A percentile compares a stretch with the other conserved stretches of the same genome.
phyloP scores from a whole-genome alignment of 164 flowering plant species.

The Stephania japonica region DNA sequence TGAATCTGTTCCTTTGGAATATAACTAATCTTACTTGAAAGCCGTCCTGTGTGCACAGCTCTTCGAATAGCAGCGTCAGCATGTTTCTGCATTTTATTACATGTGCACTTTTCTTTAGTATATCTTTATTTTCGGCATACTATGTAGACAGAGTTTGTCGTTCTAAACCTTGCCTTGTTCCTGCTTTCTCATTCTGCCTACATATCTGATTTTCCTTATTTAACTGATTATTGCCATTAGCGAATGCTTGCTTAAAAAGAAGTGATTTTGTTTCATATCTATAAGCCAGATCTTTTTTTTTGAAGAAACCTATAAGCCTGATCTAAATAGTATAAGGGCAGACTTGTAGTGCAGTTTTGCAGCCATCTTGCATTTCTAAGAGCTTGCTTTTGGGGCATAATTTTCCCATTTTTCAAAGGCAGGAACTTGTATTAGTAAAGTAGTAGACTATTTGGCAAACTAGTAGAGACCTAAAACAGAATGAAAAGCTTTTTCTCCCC shows the following conservation, averaged over 20 bases:
- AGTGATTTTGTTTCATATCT: background rate
- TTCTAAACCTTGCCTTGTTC: background rate
- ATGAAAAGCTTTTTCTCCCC: too few relatives aligned
- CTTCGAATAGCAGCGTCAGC: background rate
- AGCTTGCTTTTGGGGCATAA: background rate
- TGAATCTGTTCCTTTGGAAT: conserved; percentile 19
- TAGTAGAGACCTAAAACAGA: background rate
- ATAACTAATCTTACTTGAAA: background rate
- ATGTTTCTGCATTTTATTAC: conserved; percentile 6
- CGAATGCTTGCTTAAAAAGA: background rate
- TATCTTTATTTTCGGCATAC: background rate
- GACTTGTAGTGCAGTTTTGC: too few relatives aligned
- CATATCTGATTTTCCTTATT: background rate
- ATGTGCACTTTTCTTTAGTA: background rate
- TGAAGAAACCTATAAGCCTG: too few relatives aligned
- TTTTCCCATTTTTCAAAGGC: background rate
- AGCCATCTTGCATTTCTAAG: too few relatives aligned
- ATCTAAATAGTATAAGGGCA: too few relatives aligned
- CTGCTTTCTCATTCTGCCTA: background rate
- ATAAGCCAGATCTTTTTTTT: too few relatives aligned
- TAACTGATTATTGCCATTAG: background rate
- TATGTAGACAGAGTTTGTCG: background rate
- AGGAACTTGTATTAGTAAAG: too few relatives aligned
- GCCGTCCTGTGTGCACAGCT: background rate
- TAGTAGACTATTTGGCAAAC: background rate